Evolutionary conservation across 495 filamentous ascomycete species (phyloP).

Genomic region (Hypoxylon cercidicola): DNA sequence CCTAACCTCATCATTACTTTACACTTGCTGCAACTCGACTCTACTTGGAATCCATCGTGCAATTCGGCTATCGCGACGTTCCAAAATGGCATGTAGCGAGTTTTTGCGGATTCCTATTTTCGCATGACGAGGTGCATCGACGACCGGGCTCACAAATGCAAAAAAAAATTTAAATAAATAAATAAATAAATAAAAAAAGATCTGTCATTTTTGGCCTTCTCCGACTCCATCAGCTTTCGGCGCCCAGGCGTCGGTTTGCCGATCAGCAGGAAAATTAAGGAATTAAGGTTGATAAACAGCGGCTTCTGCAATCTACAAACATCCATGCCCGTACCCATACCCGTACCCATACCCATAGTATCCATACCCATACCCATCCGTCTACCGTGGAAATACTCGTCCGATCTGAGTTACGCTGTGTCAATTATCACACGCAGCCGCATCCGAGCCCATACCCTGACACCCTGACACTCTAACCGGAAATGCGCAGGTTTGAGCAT

Average conservation of each 20-base stretch:
- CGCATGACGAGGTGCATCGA: slow-evolving; percentile 36
- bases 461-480: slow-evolving; percentile 26
- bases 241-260: background rate
- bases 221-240: slow-evolving; percentile 8
- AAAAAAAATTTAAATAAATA: too few species aligned
- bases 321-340: background rate
- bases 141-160: slow-evolving; percentile 22
- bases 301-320: slow-evolving; percentile 11
- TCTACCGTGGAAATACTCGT: slow-evolving; percentile 16
- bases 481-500: slow-evolving; percentile 30
- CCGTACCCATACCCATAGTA: slow-evolving; percentile 2
- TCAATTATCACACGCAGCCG: slow-evolving; percentile 37
- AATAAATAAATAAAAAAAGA: too few species aligned
- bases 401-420: slow-evolving; percentile 28
- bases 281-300: slow-evolving; percentile 32
- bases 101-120: slow-evolving; percentile 32
- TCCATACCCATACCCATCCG: slow-evolving; percentile 3
- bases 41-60: slow-evolving; percentile 37
- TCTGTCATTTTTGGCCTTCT: slow-evolving; percentile 32
- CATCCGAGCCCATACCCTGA: slow-evolving; percentile 20
- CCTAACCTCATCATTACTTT: background rate
- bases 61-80: slow-evolving; percentile 44
- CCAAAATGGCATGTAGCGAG: slow-evolving; percentile 36
- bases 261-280: slow-evolving; percentile 23
- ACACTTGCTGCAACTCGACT: slow-evolving; percentile 27